phyloP scores from a whole-genome alignment of 345 rosid species.

The Eucalyptus cloeziana region DNA sequence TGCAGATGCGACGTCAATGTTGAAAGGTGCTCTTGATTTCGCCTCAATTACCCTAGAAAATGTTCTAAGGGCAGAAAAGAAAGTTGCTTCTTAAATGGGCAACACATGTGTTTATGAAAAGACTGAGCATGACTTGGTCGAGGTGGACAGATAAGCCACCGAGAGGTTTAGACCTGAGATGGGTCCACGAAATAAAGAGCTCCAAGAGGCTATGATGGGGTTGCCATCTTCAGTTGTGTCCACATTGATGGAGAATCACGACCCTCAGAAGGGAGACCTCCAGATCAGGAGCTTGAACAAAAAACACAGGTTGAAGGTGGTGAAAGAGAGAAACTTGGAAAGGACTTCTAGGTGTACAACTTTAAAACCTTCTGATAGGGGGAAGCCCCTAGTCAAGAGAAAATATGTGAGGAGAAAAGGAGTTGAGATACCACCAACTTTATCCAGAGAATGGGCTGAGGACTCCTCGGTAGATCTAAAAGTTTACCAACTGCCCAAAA shows the following conservation, averaged over 20 bases:
- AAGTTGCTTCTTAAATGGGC: not conserved
- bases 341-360: conserved; percentile 17
- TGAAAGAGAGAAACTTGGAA: conserved; percentile 38
- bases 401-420: conserved; percentile 27
- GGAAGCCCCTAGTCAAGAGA: conserved; percentile 34
- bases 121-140: not conserved
- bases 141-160: not conserved
- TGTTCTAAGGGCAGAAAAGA: not conserved
- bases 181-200: not conserved
- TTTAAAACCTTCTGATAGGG: conserved; percentile 6
- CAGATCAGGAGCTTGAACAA: conserved; percentile 6
- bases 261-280: conserved; percentile 5
- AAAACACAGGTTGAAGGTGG: conserved; percentile 73
- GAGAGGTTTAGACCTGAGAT: not conserved
- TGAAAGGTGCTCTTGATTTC: conserved; percentile 1
- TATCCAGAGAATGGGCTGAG: conserved; percentile 9
- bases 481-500: conserved; percentile 8
- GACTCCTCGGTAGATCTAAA: conserved; percentile 9
- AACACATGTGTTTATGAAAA: not conserved
- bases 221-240: not conserved
- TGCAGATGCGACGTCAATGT: not conserved
- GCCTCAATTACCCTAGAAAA: conserved; percentile 46
- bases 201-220: not conserved
- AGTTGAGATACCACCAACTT: not conserved
- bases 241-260: not conserved